These are phyloP conservation scores for Phaeoacremonium minimum DNA, from an alignment of 2,329 filamentous ascomycete genomes.

Conservation along the genomic window DNA sequence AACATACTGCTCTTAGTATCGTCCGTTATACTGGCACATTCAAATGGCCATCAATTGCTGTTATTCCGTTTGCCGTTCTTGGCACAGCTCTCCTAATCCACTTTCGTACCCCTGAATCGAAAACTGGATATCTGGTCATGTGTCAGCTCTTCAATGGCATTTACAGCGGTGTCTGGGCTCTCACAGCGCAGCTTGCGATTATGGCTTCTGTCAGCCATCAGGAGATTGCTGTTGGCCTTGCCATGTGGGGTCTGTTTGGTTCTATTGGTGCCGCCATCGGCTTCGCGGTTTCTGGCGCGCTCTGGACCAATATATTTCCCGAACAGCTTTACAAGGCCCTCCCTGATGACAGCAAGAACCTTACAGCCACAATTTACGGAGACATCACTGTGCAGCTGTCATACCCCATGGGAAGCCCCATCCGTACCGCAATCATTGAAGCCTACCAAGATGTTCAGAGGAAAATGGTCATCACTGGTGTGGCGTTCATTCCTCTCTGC, in stretches of 20 bases:
- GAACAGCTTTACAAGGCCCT: conserved; percentile 8
- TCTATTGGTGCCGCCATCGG: conserved; percentile 58
- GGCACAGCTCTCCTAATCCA: conserved; percentile 56
- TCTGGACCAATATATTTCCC: conserved; percentile 58
- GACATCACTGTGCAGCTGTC: conserved; percentile 28
- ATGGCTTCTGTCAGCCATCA: conserved; percentile 57
- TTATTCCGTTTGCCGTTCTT: conserved; percentile 51
- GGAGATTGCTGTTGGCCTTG: conserved; percentile 55
- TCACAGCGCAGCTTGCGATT: conserved; percentile 56
- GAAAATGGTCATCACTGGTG: conserved; percentile 28
- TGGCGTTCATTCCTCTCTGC: conserved; percentile 19
- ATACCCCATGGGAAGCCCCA: conserved; percentile 24
- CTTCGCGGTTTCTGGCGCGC: conserved; percentile 54
- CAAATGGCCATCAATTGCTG: conserved; percentile 39
- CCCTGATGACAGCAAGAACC: conserved; percentile 19
- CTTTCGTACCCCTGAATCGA: conserved; percentile 47
- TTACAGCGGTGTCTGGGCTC: conserved; percentile 54
- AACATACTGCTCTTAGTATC: conserved; percentile 26
- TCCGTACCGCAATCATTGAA: conserved; percentile 23
- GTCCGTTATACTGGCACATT: conserved; percentile 24
- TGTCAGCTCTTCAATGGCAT: conserved; percentile 60
- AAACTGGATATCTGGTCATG: conserved; percentile 52
- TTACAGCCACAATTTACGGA: conserved; percentile 20
- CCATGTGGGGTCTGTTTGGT: conserved; percentile 55
- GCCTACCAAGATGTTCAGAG: conserved; percentile 28